Base-by-base conservation (phyloP, 208 protist species). In the Crithidia bombi region DNA sequence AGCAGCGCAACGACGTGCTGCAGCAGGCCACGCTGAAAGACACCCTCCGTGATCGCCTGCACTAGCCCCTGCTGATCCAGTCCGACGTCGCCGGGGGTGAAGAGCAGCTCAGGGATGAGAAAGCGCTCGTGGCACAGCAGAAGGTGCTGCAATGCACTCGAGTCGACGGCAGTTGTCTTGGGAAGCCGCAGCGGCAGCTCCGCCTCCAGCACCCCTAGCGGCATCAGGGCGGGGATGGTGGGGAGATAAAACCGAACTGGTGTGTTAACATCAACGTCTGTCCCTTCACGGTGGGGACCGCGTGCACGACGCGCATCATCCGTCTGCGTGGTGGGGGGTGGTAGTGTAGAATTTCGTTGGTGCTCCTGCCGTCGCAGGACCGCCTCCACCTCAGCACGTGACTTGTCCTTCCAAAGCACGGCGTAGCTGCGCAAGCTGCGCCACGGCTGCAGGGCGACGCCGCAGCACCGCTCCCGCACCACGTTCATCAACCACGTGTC, bases 401-500 rank as follows among this genome's bases (percentile, higher is more conserved):
- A n/a, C 39, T 38, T 56, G 14, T 51, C 51, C 38, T 38, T 11
- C 58, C 59, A 64, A 32, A 59, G 28, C 30, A 49, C 61, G 2
- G 50, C 67, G 57, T 43, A 61, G 25, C 25, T 52, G 14, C 51
- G 26, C 14, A 82, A 47, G 10, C 51, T 61, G 14, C 26, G 28
- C 38, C 46, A 30, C 11, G 75, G 77, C 33, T 65, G 23, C 30
- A 63, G 33, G 11, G 70, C 79, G 1, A 89, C 84, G 41, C 75
- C 59, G 66, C 87, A 92, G 65, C 82, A 91, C 5, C 50, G 59
- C 72, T 93, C 82, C 78, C 87, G 88, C n/a, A 96, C 78, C 79
- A 90, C 70, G 49, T 93, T 91, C n/a, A 93, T 79, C 19, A 96
- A 74, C 86, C 87, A 93, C 3, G 78, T 83, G 63, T 96, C 90